Conservation (phyloP, 257 asterid genomes). For the Gardenia jasminoides region DNA sequence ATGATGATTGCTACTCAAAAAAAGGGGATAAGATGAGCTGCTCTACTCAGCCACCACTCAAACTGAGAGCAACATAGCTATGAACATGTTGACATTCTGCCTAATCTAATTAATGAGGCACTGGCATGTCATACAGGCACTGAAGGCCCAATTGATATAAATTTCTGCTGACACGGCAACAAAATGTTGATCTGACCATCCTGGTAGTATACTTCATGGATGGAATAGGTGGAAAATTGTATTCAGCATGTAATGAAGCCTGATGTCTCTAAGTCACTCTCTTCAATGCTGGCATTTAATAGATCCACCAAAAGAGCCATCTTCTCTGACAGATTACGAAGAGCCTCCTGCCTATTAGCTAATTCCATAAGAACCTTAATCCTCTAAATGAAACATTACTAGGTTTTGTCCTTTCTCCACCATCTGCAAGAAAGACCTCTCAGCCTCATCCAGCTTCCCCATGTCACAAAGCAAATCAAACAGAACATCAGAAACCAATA, state of each 20-base stretch:
- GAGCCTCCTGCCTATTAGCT: conserved; percentile 54
- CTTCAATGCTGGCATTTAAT: conserved; percentile 25
- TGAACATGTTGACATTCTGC: background rate
- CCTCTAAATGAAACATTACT: conserved; percentile 73
- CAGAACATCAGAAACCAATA: conserved; percentile 69
- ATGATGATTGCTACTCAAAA: background rate
- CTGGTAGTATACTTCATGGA: too few relatives aligned
- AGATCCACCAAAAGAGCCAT: conserved; percentile 60
- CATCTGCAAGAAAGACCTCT: conserved; percentile 91
- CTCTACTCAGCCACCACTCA: background rate
- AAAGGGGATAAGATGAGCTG: background rate
- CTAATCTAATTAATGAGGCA: background rate
- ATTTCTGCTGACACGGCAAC: background rate
- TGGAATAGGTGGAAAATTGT: background rate
- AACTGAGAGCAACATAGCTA: background rate
- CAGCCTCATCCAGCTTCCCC: conserved; percentile 77
- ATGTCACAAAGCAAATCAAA: conserved; percentile 74
- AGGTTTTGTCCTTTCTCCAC: conserved; percentile 78
- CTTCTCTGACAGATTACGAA: conserved; percentile 52
- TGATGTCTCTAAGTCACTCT: conserved; percentile 36
- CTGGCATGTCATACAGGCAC: background rate
- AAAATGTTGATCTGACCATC: background rate
- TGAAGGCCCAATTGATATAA: background rate
- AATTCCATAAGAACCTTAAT: conserved; percentile 89
- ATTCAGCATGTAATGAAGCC: background rate